Percentiles rank a stretch among this genome's conserved stretches.
Evolutionary conservation across 169 alveolate species (phyloP).

Genomic region (Plasmodium relictum): DNA sequence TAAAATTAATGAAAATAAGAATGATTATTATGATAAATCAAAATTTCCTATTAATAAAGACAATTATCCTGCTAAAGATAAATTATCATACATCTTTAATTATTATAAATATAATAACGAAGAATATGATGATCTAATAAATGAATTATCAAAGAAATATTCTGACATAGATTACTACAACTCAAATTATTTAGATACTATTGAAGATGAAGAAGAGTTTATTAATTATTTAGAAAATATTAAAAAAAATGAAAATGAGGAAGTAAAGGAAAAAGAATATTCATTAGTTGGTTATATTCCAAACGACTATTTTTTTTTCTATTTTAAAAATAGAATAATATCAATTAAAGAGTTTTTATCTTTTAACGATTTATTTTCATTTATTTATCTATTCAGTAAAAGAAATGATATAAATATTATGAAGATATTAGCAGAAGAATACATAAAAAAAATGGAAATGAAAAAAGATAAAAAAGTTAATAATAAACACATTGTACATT

Average conservation of each 20-base stretch:
- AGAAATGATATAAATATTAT: conserved; percentile 11
- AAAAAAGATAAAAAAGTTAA: conserved; percentile 32
- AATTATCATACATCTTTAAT: background rate
- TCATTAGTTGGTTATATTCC: conserved; percentile 67
- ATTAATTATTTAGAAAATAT: background rate
- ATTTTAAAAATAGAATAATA: conserved; percentile 40
- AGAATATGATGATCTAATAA: conserved; percentile 52
- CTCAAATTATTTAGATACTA: background rate
- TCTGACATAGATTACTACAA: background rate
- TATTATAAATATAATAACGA: conserved; percentile 70
- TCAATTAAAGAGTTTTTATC: conserved; percentile 21
- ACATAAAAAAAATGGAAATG: conserved; percentile 24
- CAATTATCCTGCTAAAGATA: too few relatives aligned
- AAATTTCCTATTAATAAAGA: background rate
- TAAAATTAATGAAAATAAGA: background rate
- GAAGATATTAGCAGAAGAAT: conserved; percentile 32
- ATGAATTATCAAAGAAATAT: conserved; percentile 9
- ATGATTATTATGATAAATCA: background rate
- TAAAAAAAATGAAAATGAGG: conserved; percentile 4
- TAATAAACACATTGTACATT: conserved; percentile 42
- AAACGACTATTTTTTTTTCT: conserved; percentile 43
- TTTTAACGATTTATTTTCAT: conserved; percentile 21
- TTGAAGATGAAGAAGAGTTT: conserved; percentile 27
- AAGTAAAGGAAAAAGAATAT: conserved; percentile 8
- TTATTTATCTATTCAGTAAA: conserved; percentile 45